A percentile compares a stretch with the other conserved stretches of the same genome.
These are phyloP conservation scores for Pleomassaria siparia DNA, from an alignment of 2,329 filamentous ascomycete genomes.

Conservation along the genomic window DNA sequence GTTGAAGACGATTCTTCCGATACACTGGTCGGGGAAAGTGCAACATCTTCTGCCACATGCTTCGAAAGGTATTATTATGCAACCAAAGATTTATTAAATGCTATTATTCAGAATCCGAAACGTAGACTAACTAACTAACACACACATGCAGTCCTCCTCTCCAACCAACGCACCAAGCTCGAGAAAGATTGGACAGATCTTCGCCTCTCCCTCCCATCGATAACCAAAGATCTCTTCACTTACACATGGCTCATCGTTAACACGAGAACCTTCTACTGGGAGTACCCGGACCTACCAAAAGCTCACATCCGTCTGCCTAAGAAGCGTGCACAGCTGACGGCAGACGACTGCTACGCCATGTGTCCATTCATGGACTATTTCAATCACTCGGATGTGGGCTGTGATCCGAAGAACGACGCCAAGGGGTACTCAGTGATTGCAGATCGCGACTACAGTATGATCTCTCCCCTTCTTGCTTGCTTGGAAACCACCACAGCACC, in stretches of 20 bases:
- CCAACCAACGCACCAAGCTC: slow-evolving; percentile 58
- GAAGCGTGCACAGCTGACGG: slow-evolving; percentile 46
- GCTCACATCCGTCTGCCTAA: slow-evolving; percentile 44
- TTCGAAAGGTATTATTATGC: slow-evolving; percentile 25
- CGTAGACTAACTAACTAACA: not conserved
- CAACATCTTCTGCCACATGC: slow-evolving; percentile 44
- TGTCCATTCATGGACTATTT: slow-evolving; percentile 75
- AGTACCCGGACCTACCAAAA: slow-evolving; percentile 44
- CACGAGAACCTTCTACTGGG: slow-evolving; percentile 62
- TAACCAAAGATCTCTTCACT: slow-evolving; percentile 48
- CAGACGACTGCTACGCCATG: slow-evolving; percentile 64
- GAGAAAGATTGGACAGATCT: slow-evolving; percentile 53
- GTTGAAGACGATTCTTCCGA: slow-evolving; percentile 59
- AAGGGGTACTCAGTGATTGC: slow-evolving; percentile 59
- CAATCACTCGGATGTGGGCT: slow-evolving; percentile 57
- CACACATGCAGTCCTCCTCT: slow-evolving; percentile 45
- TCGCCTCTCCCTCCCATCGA: slow-evolving; percentile 46
- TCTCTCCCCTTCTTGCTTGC: too few species aligned
- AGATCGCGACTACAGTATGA: slow-evolving; percentile 51
- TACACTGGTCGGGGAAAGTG: slow-evolving; percentile 54
- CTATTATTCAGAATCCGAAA: not conserved
- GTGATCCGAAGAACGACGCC: slow-evolving; percentile 54
- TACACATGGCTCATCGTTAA: slow-evolving; percentile 65
- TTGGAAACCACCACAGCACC: too few species aligned
- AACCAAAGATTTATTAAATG: not conserved